phyloP scores from a whole-genome alignment of 768 basidiomycete genomes.

The Cantharellus anzutake region DNA sequence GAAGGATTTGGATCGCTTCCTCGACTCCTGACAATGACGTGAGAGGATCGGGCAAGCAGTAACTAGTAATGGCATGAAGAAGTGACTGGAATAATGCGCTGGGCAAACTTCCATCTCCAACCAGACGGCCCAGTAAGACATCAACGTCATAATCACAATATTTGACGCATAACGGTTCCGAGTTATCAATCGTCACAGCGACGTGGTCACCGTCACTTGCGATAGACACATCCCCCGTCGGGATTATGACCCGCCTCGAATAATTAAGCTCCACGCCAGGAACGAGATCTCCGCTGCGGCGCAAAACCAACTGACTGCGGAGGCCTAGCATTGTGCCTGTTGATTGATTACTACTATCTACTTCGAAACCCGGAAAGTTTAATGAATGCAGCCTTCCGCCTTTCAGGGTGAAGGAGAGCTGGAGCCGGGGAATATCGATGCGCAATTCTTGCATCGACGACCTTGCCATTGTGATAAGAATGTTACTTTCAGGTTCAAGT shows the following conservation, averaged over 20 bases:
- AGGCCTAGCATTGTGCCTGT: slow-evolving; percentile 29
- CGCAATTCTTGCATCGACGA: slow-evolving; percentile 5
- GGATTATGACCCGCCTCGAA: slow-evolving; percentile 15
- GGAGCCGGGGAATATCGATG: slow-evolving; percentile 22
- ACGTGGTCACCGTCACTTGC: slow-evolving; percentile 10
- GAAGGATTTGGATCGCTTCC: slow-evolving; percentile 23
- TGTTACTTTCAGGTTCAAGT: background rate
- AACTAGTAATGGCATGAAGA: slow-evolving; percentile 29
- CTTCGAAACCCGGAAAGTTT: slow-evolving; percentile 24
- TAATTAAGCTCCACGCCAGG: background rate
- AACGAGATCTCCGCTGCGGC: background rate
- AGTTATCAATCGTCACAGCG: slow-evolving; percentile 8
- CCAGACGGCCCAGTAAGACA: slow-evolving; percentile 16
- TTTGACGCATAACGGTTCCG: slow-evolving; percentile 9
- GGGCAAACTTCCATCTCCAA: slow-evolving; percentile 13
- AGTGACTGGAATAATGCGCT: slow-evolving; percentile 22
- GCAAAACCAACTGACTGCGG: slow-evolving; percentile 21
- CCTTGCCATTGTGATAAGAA: background rate
- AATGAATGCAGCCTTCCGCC: slow-evolving; percentile 22
- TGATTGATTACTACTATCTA: slow-evolving; percentile 23
- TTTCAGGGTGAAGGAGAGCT: slow-evolving; percentile 18
- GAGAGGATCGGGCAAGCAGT: slow-evolving; percentile 25
- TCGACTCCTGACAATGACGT: slow-evolving; percentile 25
- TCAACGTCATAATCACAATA: slow-evolving; percentile 19
- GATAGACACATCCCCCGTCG: slow-evolving; percentile 14